Conservation (phyloP, 2,329 filamentous ascomycete species). For the Verticillium dahliae region DNA sequence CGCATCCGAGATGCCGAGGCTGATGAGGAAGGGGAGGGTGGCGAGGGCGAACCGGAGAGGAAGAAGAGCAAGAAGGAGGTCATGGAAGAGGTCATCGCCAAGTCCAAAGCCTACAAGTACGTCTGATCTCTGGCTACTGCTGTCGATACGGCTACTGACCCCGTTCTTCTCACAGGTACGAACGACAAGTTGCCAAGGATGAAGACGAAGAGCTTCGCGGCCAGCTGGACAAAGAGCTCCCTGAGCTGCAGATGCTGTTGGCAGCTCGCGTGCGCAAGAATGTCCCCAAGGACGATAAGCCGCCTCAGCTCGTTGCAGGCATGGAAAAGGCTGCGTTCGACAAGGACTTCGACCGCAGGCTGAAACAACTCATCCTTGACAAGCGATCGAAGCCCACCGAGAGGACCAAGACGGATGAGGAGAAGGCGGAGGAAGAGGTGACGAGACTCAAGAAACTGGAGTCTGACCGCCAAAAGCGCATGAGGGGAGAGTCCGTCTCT, state of each 20-base stretch:
- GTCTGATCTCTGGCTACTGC: neutral
- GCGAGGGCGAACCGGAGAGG: constrained; percentile 60
- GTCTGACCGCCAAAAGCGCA: constrained; percentile 72
- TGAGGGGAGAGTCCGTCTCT: constrained; percentile 73
- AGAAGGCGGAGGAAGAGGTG: constrained; percentile 72
- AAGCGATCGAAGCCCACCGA: constrained; percentile 79
- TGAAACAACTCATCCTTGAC: constrained; percentile 79
- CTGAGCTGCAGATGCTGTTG: constrained; percentile 68
- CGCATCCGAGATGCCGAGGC: constrained; percentile 33
- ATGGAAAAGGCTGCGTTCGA: constrained; percentile 66
- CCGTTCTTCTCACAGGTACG: constrained; percentile 40
- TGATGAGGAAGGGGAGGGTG: constrained; percentile 41
- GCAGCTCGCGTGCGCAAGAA: constrained; percentile 37
- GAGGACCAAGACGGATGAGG: constrained; percentile 86
- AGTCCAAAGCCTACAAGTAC: constrained; percentile 84
- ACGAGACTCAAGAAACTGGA: constrained; percentile 74
- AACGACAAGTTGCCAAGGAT: constrained; percentile 86
- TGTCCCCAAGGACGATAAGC: constrained; percentile 16
- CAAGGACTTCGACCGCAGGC: constrained; percentile 78
- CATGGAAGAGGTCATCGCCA: constrained; percentile 96
- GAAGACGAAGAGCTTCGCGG: constrained; percentile 84
- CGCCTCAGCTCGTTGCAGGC: constrained; percentile 28
- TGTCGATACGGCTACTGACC: neutral
- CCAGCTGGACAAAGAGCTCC: constrained; percentile 77
- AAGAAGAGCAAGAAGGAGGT: constrained; percentile 97